A percentile compares a stretch with the other conserved stretches of the same genome.
Evolutionary conservation across 495 filamentous ascomycete genomes (phyloP).

Genomic region (Letharia columbiana): DNA sequence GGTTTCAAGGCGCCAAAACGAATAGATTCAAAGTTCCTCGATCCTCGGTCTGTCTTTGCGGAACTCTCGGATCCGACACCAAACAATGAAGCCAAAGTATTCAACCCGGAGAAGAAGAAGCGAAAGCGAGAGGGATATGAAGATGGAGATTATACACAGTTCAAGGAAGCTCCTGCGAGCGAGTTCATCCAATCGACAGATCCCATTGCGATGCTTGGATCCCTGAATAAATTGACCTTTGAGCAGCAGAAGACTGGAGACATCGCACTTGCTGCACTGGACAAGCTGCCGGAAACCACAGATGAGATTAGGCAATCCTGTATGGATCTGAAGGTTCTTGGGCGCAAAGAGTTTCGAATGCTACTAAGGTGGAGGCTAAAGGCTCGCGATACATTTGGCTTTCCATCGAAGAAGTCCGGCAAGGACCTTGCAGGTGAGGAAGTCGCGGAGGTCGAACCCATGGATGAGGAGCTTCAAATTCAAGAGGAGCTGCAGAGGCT

Average conservation of each 20-base stretch:
- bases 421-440: conserved; percentile 49
- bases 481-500: conserved; percentile 78
- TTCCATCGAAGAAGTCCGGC: conserved; percentile 57
- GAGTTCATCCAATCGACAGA: conserved; percentile 94
- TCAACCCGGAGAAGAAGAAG: conserved; percentile 95
- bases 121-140: conserved; percentile 95
- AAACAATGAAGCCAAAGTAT: conserved; percentile 96
- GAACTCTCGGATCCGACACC: conserved; percentile 82
- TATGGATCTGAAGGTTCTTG: conserved; percentile 79
- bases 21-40: conserved; percentile 87
- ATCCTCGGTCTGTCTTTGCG: conserved; percentile 85
- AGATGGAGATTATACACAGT: conserved; percentile 89
- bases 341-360: conserved; percentile 87
- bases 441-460: conserved; percentile 68
- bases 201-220: conserved; percentile 91
- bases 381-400: conserved; percentile 84
- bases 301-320: conserved; percentile 79
- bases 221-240: conserved; percentile 75
- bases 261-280: conserved; percentile 74
- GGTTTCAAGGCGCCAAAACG: conserved; percentile 90
- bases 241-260: conserved; percentile 68
- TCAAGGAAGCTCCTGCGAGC: conserved; percentile 75
- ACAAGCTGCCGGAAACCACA: conserved; percentile 88
- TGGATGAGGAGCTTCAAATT: conserved; percentile 89
- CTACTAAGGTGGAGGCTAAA: conserved; percentile 88